Evolutionary conservation across 2,329 filamentous ascomycete species (phyloP), one percentile per base, ranked within the genome.

Genomic region (Thielaviopsis ethacetica): DNA sequence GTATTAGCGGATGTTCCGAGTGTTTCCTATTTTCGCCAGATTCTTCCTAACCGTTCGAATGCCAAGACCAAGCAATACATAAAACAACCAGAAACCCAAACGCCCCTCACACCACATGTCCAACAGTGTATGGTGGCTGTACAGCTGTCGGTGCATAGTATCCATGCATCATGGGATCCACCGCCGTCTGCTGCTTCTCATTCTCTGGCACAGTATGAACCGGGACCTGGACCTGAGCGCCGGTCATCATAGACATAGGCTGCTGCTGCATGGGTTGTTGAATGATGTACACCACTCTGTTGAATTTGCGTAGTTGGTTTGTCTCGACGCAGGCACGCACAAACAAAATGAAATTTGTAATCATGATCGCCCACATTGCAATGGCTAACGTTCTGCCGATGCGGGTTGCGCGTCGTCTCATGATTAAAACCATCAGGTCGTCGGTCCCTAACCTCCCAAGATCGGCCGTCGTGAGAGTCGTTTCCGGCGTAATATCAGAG

Each of bases 241-340:
- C 44, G n/a, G 44, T 12, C 44, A 49, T 19, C 6, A 21, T 21
- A 5, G 44, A n/a, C n/a, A 21, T 12, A n/a, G 19, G 6, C 9
- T 49, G 44, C n/a, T 49, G 44, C 5, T 49, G 44, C 5, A 21
- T 21, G 9, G 44, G 44, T 12, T 49, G 44, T n/a, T 49, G 44
- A 5, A 49, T 21, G 9, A 49, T 49, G n/a, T 49, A 49, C 3
- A 49, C n/a, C 1, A 30, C 12, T 12, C n/a, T 38, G 5, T 27
- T 10, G n/a, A 19, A 47, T n/a, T n/a, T n/a, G n/a, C 54, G 54
- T 4, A 56, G 38, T 10, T 50, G 26, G 47, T 54, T 10, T n/a
- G 54, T 57, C 15, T 60, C 59, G 19, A 60, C 22, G 27, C 54
- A 54, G 41, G 54, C 27, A 17, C 54, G 27, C 17, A 60, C 22